phyloP scores from a whole-genome alignment of 805 yeast genomes.

The Candida taoyuanica region DNA sequence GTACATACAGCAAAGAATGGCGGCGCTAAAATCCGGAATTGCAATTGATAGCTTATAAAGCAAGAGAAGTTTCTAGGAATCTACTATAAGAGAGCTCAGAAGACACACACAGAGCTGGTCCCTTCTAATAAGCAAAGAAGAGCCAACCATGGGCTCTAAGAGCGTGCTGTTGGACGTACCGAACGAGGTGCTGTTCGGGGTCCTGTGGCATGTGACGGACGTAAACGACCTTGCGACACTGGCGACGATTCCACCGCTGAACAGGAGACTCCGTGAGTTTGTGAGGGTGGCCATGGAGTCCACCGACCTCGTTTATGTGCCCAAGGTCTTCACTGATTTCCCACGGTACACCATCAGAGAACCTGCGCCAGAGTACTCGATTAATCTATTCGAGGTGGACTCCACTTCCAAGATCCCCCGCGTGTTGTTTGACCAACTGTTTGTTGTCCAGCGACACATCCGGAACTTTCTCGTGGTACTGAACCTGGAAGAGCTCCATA shows the following conservation, averaged over 20 bases:
- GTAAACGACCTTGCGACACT: conserved; percentile 3
- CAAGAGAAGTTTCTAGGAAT: no score
- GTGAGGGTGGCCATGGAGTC: conserved; percentile 3
- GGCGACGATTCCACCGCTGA: conserved; percentile 6
- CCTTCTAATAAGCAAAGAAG: no score
- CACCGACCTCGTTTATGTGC: neutral
- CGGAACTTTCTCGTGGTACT: conserved; percentile 4
- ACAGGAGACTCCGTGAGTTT: neutral
- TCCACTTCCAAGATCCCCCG: conserved; percentile 2
- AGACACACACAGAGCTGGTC: no score
- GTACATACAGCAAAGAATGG: no score
- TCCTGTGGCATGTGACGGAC: conserved; percentile 6
- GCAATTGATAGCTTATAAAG: no score
- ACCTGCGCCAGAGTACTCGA: conserved; percentile 8
- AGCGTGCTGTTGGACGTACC: conserved; percentile 6
- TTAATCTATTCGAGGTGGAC: conserved; percentile 10
- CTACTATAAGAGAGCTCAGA: no score
- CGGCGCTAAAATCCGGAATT: no score
- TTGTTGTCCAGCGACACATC: conserved; percentile 2
- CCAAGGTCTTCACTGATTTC: conserved; percentile 5
- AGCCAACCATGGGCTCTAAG: no score
- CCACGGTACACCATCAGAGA: neutral
- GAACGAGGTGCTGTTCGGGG: conserved; percentile 7
- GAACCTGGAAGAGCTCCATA: conserved; percentile 2
- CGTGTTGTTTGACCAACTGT: conserved; percentile 2